phyloP scores from a whole-genome alignment of 805 yeast genomes.

The Cyberlindnera xishuangbannaensis region DNA sequence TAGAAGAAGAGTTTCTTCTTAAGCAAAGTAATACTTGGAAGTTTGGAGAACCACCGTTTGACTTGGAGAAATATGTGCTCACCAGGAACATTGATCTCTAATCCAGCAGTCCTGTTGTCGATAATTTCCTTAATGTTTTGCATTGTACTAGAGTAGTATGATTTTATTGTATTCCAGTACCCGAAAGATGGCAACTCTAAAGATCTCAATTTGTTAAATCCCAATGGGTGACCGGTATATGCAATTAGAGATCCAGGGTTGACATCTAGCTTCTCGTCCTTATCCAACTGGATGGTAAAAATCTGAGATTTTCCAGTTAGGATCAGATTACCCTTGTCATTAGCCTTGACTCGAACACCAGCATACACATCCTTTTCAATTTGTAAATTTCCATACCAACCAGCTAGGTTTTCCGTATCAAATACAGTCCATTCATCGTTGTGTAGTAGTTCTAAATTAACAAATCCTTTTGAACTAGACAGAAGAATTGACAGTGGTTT shows the following conservation, averaged over 20 bases:
- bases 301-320: constrained; percentile 28
- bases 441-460: constrained; percentile 10
- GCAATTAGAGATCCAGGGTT: constrained; percentile 16
- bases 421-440: constrained; percentile 14
- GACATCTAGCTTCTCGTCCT: constrained; percentile 21
- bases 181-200: constrained; percentile 12
- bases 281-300: constrained; percentile 20
- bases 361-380: background rate
- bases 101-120: too few species aligned
- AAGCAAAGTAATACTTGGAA: constrained; percentile 8
- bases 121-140: constrained; percentile 7
- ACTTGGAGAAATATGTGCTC: background rate
- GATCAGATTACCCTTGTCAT: constrained; percentile 26
- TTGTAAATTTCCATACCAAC: constrained; percentile 19
- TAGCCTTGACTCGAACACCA: constrained; percentile 3
- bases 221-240: constrained; percentile 9
- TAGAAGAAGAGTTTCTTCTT: constrained; percentile 21
- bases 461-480: constrained; percentile 10
- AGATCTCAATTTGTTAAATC: constrained; percentile 7
- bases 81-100: too few species aligned
- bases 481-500: constrained; percentile 15
- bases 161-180: constrained; percentile 8
- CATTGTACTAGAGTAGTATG: constrained; percentile 2
- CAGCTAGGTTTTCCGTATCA: constrained; percentile 11
- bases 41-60: background rate